A percentile compares a stretch with the other conserved stretches of the same genome.
Conservation (phyloP, 192 early-diverging fungal species). For the Thamnidium elegans region DNA sequence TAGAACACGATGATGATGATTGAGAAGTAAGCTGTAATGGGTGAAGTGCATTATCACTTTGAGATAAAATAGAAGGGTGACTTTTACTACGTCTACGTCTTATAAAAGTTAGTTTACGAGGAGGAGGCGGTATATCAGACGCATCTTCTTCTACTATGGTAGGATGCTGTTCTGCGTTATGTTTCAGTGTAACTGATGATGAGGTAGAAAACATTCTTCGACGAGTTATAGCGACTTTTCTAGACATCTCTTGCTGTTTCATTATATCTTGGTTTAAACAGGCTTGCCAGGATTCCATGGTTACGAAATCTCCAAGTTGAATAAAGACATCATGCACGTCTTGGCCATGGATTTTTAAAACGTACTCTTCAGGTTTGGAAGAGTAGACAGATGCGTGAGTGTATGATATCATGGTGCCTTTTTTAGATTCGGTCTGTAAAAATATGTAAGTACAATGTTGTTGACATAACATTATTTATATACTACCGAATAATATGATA, state of each 20-base stretch:
- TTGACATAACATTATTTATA: not conserved
- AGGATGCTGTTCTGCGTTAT: too few species aligned
- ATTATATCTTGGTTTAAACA: slow-evolving; percentile 26
- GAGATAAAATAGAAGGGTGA: not conserved
- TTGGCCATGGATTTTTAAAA: slow-evolving; percentile 31
- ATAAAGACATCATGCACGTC: slow-evolving; percentile 24
- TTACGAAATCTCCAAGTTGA: slow-evolving; percentile 22
- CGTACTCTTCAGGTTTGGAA: slow-evolving; percentile 17
- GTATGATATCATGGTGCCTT: slow-evolving; percentile 22
- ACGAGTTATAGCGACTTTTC: too few species aligned
- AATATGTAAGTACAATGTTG: not conserved
- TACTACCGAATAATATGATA: slow-evolving; percentile 38
- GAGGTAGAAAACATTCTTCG: too few species aligned
- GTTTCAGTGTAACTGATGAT: too few species aligned
- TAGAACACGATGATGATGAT: slow-evolving; percentile 7
- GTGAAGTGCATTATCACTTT: slow-evolving; percentile 1
- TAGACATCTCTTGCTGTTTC: not conserved
- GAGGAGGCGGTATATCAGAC: too few species aligned
- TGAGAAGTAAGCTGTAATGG: not conserved
- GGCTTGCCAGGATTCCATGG: slow-evolving; percentile 24
- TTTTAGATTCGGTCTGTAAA: slow-evolving; percentile 14
- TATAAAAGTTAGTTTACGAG: not conserved
- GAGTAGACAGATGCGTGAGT: slow-evolving; percentile 25
- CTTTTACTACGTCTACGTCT: not conserved
- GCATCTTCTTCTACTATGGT: too few species aligned